These are phyloP conservation scores for Aureobasidium namibiae DNA, from an alignment of 2,329 filamentous ascomycete species.

Conservation along the genomic window DNA sequence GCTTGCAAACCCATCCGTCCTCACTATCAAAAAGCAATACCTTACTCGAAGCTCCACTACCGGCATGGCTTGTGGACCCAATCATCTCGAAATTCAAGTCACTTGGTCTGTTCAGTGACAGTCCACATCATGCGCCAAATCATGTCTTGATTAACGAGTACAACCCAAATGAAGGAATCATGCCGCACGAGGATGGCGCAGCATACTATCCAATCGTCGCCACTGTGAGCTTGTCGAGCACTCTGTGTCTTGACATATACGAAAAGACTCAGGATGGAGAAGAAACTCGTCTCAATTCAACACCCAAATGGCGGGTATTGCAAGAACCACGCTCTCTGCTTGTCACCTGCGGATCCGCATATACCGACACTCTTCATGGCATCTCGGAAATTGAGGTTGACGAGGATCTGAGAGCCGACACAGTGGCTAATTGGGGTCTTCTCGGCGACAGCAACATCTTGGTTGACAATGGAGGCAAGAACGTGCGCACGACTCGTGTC, in stretches of 20 bases:
- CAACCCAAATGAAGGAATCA: constrained; percentile 79
- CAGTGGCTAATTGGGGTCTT: constrained; percentile 61
- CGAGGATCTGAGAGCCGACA: constrained; percentile 50
- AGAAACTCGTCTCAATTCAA: constrained; percentile 46
- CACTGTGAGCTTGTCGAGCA: constrained; percentile 76
- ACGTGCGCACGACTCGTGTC: constrained; percentile 52
- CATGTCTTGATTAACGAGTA: constrained; percentile 96
- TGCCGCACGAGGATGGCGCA: constrained; percentile 88
- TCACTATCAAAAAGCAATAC: constrained; percentile 66
- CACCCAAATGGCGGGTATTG: constrained; percentile 51
- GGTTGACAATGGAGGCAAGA: constrained; percentile 42
- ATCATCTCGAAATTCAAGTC: constrained; percentile 51
- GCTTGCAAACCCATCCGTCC: constrained; percentile 85
- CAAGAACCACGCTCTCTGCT: constrained; percentile 78
- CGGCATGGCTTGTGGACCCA: constrained; percentile 64
- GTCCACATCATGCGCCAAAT: constrained; percentile 71
- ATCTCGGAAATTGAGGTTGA: constrained; percentile 61
- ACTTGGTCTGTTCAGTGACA: constrained; percentile 47
- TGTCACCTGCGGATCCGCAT: constrained; percentile 61
- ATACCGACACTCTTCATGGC: constrained; percentile 65
- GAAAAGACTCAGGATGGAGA: constrained; percentile 28
- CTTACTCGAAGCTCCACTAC: constrained; percentile 66
- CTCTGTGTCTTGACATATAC: constrained; percentile 70
- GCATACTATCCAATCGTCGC: constrained; percentile 85
- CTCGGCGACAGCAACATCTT: constrained; percentile 43